phyloP scores from a whole-genome alignment of 1,139 yeast species.

The Nakaseomyces uthaithaninus region DNA sequence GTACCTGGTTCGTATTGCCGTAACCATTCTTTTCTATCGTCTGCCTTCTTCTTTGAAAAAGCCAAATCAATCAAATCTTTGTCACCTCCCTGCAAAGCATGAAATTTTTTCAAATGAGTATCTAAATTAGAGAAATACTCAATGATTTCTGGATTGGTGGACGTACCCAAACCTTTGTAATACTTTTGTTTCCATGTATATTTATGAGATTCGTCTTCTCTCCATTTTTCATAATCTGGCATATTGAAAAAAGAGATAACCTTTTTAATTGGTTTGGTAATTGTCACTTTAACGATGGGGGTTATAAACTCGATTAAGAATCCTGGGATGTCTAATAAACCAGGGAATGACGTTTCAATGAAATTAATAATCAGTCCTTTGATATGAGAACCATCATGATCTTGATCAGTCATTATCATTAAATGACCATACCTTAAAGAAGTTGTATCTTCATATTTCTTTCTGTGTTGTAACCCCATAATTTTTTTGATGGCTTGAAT shows the following conservation, averaged over 20 bases:
- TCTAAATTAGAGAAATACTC: conserved; percentile 85
- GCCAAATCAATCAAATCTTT: conserved; percentile 82
- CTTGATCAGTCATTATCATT: conserved; percentile 99
- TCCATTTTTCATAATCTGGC: conserved; percentile 96
- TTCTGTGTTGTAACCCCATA: conserved; percentile 91
- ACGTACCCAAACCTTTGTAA: conserved; percentile 98
- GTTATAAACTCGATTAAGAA: conserved; percentile 90
- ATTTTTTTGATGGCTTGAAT: conserved; percentile 93
- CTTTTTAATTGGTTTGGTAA: conserved; percentile 56
- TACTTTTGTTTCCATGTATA: conserved; percentile 91
- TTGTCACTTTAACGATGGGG: conserved; percentile 87
- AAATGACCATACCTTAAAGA: conserved; percentile 89
- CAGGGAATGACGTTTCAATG: conserved; percentile 90
- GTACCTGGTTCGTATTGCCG: conserved; percentile 87
- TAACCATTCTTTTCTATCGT: conserved; percentile 96
- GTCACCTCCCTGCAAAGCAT: conserved; percentile 74
- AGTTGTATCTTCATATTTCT: conserved; percentile 64
- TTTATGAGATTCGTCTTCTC: conserved; percentile 68
- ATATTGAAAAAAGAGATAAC: conserved; percentile 78
- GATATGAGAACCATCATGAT: conserved; percentile 98
- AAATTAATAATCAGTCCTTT: conserved; percentile 93
- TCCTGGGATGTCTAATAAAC: conserved; percentile 82
- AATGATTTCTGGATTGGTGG: conserved; percentile 68
- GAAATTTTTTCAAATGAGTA: conserved; percentile 78
- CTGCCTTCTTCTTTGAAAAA: conserved; percentile 91